Conservation (phyloP, 2,329 filamentous ascomycete genomes). For the Claviceps sorghi region DNA sequence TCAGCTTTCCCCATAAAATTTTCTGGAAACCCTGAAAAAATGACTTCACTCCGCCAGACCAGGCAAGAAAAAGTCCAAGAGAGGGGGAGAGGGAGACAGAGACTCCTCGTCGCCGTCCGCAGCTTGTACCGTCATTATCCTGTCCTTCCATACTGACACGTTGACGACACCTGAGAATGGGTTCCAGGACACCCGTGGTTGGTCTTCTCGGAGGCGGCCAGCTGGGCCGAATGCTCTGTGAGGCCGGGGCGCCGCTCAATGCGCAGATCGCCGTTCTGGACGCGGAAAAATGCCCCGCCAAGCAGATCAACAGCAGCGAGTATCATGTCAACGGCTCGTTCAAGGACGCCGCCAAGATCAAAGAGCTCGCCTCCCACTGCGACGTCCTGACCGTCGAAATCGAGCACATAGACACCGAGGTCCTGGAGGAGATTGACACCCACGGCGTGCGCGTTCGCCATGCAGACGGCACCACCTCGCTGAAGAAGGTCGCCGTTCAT, state of each 20-base stretch:
- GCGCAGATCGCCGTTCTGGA: constrained; percentile 71
- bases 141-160: no score
- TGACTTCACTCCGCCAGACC: no score
- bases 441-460: constrained; percentile 39
- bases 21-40: no score
- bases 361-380: constrained; percentile 58
- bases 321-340: constrained; percentile 76
- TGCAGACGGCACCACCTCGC: constrained; percentile 9
- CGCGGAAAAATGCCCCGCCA: constrained; percentile 60
- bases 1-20: no score
- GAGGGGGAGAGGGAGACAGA: no score
- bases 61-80: no score
- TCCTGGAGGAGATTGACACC: constrained; percentile 67
- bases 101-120: no score
- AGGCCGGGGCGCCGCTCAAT: constrained; percentile 63
- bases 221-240: constrained; percentile 84
- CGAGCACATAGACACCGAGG: constrained; percentile 84
- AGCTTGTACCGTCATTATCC: no score
- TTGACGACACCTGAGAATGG: constrained; percentile 1
- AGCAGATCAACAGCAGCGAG: constrained; percentile 65
- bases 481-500: constrained; percentile 48
- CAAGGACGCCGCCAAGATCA: constrained; percentile 66
- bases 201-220: constrained; percentile 50
- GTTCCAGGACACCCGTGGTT: constrained; percentile 24
- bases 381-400: constrained; percentile 88